These are phyloP conservation scores for Hanseniaspora clermontiae DNA, from an alignment of 805 yeast species.

Conservation along the genomic window DNA sequence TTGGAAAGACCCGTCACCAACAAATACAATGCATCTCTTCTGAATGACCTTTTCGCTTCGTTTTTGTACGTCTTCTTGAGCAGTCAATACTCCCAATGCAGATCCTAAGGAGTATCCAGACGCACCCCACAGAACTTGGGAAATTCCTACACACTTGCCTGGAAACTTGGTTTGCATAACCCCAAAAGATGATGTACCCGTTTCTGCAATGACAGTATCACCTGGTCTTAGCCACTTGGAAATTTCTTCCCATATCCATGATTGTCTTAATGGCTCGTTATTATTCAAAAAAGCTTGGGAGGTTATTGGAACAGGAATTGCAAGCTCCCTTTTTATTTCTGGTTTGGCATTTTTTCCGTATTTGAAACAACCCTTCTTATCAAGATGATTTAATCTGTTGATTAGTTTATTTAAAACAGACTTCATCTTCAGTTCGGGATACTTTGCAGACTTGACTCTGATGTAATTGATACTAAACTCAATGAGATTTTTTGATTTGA, in stretches of 20 bases:
- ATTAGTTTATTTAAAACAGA: slow-evolving; percentile 25
- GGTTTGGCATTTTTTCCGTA: slow-evolving; percentile 15
- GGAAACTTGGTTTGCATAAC: slow-evolving; percentile 47
- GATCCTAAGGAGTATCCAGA: slow-evolving; percentile 57
- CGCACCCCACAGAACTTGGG: slow-evolving; percentile 56
- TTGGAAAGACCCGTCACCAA: slow-evolving; percentile 61
- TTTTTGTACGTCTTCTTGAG: slow-evolving; percentile 34
- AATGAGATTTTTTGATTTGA: slow-evolving; percentile 40
- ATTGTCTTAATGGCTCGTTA: slow-evolving; percentile 28
- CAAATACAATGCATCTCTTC: slow-evolving; percentile 44
- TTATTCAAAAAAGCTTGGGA: slow-evolving; percentile 20
- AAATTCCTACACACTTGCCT: slow-evolving; percentile 37
- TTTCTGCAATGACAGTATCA: slow-evolving; percentile 48
- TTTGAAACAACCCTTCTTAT: slow-evolving; percentile 14
- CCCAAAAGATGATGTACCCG: slow-evolving; percentile 57
- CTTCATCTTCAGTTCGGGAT: slow-evolving; percentile 45
- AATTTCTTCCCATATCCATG: slow-evolving; percentile 40
- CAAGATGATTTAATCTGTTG: slow-evolving; percentile 32
- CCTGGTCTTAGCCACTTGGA: slow-evolving; percentile 41
- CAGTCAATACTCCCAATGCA: slow-evolving; percentile 48
- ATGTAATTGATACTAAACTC: slow-evolving; percentile 47
- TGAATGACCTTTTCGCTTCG: slow-evolving; percentile 24
- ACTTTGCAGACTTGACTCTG: slow-evolving; percentile 39
- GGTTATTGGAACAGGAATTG: slow-evolving; percentile 19
- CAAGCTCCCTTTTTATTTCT: slow-evolving; percentile 14